These are phyloP conservation scores for Chytriomyces sp. DNA, from an alignment of 192 early-diverging fungal genomes.

Conservation along the genomic window DNA sequence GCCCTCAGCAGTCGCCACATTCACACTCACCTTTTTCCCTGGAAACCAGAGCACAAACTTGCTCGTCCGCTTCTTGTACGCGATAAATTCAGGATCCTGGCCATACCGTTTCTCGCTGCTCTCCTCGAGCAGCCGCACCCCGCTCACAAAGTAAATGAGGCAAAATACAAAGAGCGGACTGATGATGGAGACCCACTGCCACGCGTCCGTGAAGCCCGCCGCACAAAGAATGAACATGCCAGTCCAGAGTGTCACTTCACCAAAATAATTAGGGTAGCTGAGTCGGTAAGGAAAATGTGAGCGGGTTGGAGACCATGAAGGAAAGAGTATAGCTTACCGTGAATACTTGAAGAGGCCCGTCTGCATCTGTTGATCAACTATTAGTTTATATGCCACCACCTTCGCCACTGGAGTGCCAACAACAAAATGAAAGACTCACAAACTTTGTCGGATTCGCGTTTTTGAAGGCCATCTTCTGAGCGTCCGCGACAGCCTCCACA, in stretches of 20 bases:
- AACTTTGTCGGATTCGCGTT: constrained; percentile 47
- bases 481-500: constrained; percentile 51
- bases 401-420: not conserved
- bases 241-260: constrained; percentile 55
- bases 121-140: constrained; percentile 46
- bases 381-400: not conserved
- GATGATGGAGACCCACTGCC: constrained; percentile 55
- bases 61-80: constrained; percentile 42
- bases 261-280: constrained; percentile 60
- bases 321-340: too few species aligned
- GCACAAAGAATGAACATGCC: constrained; percentile 53
- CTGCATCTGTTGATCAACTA: constrained; percentile 11
- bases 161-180: constrained; percentile 52
- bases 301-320: not conserved
- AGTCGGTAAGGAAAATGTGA: too few species aligned
- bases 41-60: constrained; percentile 52
- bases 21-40: too few species aligned
- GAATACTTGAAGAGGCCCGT: constrained; percentile 52
- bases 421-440: constrained; percentile 5
- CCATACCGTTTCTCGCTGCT: constrained; percentile 49
- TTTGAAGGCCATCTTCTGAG: constrained; percentile 55
- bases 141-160: constrained; percentile 45
- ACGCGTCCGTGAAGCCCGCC: constrained; percentile 45
- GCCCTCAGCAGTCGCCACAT: too few species aligned
- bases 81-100: constrained; percentile 38